Base-by-base conservation (phyloP, 2,329 filamentous ascomycete species). In the Zymoseptoria brevis region DNA sequence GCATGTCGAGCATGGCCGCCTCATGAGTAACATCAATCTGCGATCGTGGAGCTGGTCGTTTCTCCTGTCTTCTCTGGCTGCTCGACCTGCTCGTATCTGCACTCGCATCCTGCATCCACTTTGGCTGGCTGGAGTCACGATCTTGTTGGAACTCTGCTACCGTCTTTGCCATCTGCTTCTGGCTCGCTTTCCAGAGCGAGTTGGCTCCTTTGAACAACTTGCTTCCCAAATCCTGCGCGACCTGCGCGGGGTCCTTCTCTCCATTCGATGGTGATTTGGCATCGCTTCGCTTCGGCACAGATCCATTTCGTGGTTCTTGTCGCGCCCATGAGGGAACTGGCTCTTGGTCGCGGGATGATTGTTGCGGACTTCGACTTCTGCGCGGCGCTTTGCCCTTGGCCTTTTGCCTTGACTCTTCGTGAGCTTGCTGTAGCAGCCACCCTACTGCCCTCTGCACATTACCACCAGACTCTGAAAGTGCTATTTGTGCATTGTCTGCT, bases 151-250 rank as follows among this genome's bases (percentile, higher is more conserved):
- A 88, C 16, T 99, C 94, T 8, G 91, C 86, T 35, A 97, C 89
- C 4, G 90, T 93, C 74, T 94, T 90, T 69, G 96, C 90, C 59
- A 97, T 83, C 72, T 90, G 92, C 75, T 96, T 99, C 70, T 92
- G 90, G 0, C 93, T 87, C 2, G 88, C 89, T 72, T 96, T 99
- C 94, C 94, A 99, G 0, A 97, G 76, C 0, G 90, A 93, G 66
- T 95, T 96, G 1, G 94, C 94, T 2, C 92, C 94, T 73, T 99
- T 99, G 73, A 97, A 86, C 11, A 99, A 75, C 62, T 83, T 95
- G 51, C 79, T 90, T 0, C 94, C 89, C 69, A 97, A 81, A 35
- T 92, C 88, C 5, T 90, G 85, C 2, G 93, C 93, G 50, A 87
- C 82, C 69, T 93, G 90, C 16, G 89, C 80, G 58, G 96, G 80